Percentiles rank a stretch among this genome's conserved stretches.
Evolutionary conservation across 306 rosid genomes (phyloP).

Genomic region (Adenanthera pavonina): DNA sequence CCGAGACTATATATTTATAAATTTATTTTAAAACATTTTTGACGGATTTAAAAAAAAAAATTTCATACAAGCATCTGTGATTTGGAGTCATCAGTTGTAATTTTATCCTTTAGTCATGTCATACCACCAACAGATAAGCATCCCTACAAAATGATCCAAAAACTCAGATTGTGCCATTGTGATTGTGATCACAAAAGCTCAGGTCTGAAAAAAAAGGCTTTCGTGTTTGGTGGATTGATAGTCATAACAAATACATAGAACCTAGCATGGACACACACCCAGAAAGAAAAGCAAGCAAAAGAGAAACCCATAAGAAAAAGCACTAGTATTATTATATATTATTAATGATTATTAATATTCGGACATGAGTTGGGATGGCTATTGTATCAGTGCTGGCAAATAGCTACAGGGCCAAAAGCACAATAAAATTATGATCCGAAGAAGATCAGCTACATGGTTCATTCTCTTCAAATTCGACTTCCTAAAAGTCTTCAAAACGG

Average conservation of each 20-base stretch:
- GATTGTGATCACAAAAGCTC: conserved; percentile 20
- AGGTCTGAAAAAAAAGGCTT: conserved; percentile 14
- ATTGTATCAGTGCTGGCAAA: conserved; percentile 43
- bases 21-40: not conserved
- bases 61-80: not conserved
- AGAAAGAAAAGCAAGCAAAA: conserved; percentile 13
- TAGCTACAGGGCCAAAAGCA: conserved; percentile 45
- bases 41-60: not conserved
- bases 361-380: conserved; percentile 35
- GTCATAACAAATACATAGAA: conserved; percentile 8
- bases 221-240: not conserved
- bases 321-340: conserved; percentile 28
- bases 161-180: not conserved
- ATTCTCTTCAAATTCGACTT: conserved; percentile 45
- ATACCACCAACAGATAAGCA: conserved; percentile 46
- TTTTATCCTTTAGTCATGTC: conserved; percentile 32
- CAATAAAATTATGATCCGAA: conserved; percentile 44
- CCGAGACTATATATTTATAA: not conserved
- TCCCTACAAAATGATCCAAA: conserved; percentile 7
- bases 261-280: conserved; percentile 1
- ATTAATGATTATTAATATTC: conserved; percentile 21
- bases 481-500: conserved; percentile 70
- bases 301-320: conserved; percentile 30
- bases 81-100: not conserved
- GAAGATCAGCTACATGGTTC: conserved; percentile 52